Percentiles rank a stretch among this genome's conserved stretches.
phyloP scores from a whole-genome alignment of 306 rosid species.

The Trichosanthes truncata region DNA sequence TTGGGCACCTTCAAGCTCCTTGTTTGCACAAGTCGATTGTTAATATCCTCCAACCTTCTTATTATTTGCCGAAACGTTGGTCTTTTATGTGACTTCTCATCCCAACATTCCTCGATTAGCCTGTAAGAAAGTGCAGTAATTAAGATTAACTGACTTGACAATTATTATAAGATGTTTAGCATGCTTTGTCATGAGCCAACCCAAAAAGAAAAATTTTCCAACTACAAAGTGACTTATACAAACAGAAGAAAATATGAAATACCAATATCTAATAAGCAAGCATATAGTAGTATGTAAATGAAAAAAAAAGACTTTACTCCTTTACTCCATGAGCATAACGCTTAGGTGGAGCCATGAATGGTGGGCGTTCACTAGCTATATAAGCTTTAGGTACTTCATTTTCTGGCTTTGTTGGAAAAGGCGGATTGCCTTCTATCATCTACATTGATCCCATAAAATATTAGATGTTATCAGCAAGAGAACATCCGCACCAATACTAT shows the following conservation, averaged over 20 bases:
- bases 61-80: slow-evolving; percentile 85
- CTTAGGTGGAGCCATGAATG: slow-evolving; percentile 61
- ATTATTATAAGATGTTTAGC: not conserved
- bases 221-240: not conserved
- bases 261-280: not conserved
- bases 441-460: slow-evolving; percentile 16
- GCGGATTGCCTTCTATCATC: slow-evolving; percentile 92
- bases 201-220: not conserved
- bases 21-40: slow-evolving; percentile 37
- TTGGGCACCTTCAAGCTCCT: slow-evolving; percentile 69
- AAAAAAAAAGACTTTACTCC: slow-evolving; percentile 30
- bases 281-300: not conserved
- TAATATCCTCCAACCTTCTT: slow-evolving; percentile 49
- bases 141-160: not conserved
- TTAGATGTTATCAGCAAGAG: not conserved
- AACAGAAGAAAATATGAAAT: not conserved
- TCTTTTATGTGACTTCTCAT: slow-evolving; percentile 68
- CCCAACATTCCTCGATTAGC: slow-evolving; percentile 86
- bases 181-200: not conserved
- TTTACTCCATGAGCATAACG: slow-evolving; percentile 59
- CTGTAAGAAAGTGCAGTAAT: slow-evolving; percentile 22
- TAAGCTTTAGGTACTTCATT: slow-evolving; percentile 63
- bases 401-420: slow-evolving; percentile 56
- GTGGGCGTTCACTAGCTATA: slow-evolving; percentile 66
- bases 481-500: slow-evolving; percentile 16